These are phyloP conservation scores for Keithomyces neogunnii DNA, from an alignment of 2,329 filamentous ascomycete genomes.

Conservation along the genomic window DNA sequence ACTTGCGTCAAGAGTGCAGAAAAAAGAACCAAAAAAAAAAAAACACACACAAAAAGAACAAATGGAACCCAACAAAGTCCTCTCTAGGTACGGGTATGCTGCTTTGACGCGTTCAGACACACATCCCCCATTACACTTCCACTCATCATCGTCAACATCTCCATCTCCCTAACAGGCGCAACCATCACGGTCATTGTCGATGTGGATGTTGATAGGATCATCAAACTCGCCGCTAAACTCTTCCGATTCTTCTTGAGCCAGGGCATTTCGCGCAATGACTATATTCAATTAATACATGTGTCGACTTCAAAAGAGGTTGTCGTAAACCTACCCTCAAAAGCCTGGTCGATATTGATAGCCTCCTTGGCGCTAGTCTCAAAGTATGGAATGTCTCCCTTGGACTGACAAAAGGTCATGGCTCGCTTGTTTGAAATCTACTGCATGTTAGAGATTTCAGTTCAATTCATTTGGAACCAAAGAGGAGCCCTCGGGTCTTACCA, in stretches of 20 bases:
- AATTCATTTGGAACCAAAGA: not conserved
- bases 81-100: constrained; percentile 8
- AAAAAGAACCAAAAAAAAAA: not conserved
- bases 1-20: constrained; percentile 7
- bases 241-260: constrained; percentile 94
- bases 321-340: constrained; percentile 50
- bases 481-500: constrained; percentile 42
- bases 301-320: not conserved
- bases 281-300: constrained; percentile 1
- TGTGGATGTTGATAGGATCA: constrained; percentile 96
- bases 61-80: not conserved
- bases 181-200: constrained; percentile 86
- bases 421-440: constrained; percentile 85
- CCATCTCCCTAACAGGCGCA: constrained; percentile 67
- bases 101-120: not conserved
- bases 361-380: constrained; percentile 99
- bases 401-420: constrained; percentile 95
- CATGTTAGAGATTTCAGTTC: not conserved
- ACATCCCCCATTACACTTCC: not conserved
- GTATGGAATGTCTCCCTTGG: constrained; percentile 94
- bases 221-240: constrained; percentile 97
- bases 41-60: too few relatives aligned
- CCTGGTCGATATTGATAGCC: constrained; percentile 91
- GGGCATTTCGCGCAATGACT: constrained; percentile 94
- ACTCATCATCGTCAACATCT: constrained; percentile 1